Conservation (phyloP, 176 grass and related monocot genomes). For the Musa schizocarpa region DNA sequence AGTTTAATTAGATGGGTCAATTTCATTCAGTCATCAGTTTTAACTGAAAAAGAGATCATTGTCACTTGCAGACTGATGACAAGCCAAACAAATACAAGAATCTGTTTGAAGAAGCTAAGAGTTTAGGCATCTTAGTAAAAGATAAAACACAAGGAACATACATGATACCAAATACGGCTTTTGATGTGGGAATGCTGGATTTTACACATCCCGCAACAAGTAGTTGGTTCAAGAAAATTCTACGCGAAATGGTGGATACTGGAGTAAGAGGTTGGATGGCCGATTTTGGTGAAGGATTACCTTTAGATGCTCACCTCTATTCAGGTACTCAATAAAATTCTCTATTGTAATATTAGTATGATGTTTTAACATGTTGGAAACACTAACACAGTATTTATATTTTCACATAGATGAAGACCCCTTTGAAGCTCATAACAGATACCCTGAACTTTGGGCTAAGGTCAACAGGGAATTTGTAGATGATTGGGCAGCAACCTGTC, state of each 20-base stretch:
- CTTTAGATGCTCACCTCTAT: slow-evolving; percentile 69
- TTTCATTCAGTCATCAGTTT: neutral
- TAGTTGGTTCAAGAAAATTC: slow-evolving; percentile 73
- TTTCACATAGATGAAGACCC: slow-evolving; percentile 42
- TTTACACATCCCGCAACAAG: slow-evolving; percentile 61
- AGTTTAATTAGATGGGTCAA: neutral
- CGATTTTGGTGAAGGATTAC: slow-evolving; percentile 88
- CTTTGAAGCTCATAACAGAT: slow-evolving; percentile 67
- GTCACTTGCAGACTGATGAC: slow-evolving; percentile 32
- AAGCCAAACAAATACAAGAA: slow-evolving; percentile 46
- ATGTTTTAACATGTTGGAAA: neutral
- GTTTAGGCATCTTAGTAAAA: slow-evolving; percentile 51
- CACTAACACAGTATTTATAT: neutral
- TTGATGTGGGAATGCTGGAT: slow-evolving; percentile 90
- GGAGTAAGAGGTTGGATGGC: slow-evolving; percentile 92
- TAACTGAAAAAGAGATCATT: neutral
- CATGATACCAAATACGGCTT: slow-evolving; percentile 87
- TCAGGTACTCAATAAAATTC: slow-evolving; percentile 26
- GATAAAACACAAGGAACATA: slow-evolving; percentile 60
- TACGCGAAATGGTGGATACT: slow-evolving; percentile 50
- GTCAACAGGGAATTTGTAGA: slow-evolving; percentile 83
- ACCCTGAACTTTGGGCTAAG: slow-evolving; percentile 84
- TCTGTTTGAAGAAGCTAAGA: slow-evolving; percentile 70
- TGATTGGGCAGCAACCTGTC: slow-evolving; percentile 36
- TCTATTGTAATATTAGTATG: neutral